Percentiles rank a stretch among this genome's conserved stretches.
Evolutionary conservation across 2,329 filamentous ascomycete genomes (phyloP).

Genomic region (Colletotrichum graminicola): DNA sequence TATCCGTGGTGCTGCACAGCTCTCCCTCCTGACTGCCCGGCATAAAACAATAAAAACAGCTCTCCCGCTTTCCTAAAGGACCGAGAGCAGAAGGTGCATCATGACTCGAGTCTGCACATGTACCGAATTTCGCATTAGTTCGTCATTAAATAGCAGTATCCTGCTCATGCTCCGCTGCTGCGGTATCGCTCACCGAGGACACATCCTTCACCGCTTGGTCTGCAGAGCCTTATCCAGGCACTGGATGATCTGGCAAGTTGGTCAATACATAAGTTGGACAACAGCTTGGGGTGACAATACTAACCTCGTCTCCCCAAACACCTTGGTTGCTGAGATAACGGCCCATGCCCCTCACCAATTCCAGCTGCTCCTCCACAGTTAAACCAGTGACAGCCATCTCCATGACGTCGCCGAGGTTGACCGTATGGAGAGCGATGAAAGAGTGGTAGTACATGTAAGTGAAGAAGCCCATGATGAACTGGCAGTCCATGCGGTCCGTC

Average conservation of each 20-base stretch:
- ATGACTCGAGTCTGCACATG: conserved; percentile 22
- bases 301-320: conserved; percentile 55
- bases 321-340: conserved; percentile 76
- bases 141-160: conserved; percentile 40
- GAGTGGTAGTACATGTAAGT: conserved; percentile 98
- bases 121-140: conserved; percentile 37
- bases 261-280: conserved; percentile 10
- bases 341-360: conserved; percentile 75
- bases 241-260: conserved; percentile 48
- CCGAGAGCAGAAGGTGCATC: conserved; percentile 11
- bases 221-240: conserved; percentile 52
- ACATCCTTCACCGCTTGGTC: conserved; percentile 43
- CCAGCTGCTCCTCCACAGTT: conserved; percentile 87
- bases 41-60: not conserved
- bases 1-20: conserved; percentile 23
- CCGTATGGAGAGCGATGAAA: conserved; percentile 92
- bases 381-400: conserved; percentile 94
- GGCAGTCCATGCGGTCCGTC: conserved; percentile 99
- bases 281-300: conserved; percentile 57
- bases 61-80: conserved; percentile 11
- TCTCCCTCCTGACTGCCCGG: not conserved
- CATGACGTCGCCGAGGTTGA: conserved; percentile 86
- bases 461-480: conserved; percentile 99
- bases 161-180: conserved; percentile 6
- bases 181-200: not conserved